A percentile compares a stretch with the other conserved stretches of the same genome.
These are phyloP conservation scores for Sarcocystis neurona DNA, from an alignment of 169 alveolate species.

Conservation along the genomic window DNA sequence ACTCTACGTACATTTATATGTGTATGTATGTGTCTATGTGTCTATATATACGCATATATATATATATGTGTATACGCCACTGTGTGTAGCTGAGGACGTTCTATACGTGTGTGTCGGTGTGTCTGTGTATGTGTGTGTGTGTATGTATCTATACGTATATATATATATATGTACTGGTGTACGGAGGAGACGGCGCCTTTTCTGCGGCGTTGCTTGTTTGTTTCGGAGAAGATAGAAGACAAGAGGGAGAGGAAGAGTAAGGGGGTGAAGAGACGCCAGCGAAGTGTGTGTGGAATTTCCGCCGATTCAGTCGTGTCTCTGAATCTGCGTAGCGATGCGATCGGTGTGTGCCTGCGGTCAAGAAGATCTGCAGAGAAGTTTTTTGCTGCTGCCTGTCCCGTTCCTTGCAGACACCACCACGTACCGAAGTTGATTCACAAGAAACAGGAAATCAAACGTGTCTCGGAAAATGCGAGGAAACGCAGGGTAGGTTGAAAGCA, in stretches of 20 bases:
- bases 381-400: too few species aligned
- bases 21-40: too few species aligned
- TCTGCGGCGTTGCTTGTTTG: too few species aligned
- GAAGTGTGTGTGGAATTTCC: neutral
- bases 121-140: too few species aligned
- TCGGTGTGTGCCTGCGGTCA: neutral
- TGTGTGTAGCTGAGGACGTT: neutral
- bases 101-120: too few species aligned
- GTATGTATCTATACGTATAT: too few species aligned
- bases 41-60: too few species aligned
- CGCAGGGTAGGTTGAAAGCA: constrained; percentile 67
- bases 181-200: too few species aligned
- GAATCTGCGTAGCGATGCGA: too few species aligned
- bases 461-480: constrained; percentile 74
- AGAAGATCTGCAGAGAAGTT: neutral
- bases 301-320: neutral
- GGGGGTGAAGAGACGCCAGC: neutral
- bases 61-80: too few species aligned
- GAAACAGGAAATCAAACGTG: constrained; percentile 72
- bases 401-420: constrained; percentile 82
- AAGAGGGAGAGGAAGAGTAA: neutral
- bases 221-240: neutral
- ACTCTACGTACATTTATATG: too few species aligned
- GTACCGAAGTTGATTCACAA: constrained; percentile 84
- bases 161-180: too few species aligned